Evolutionary conservation across 2,329 filamentous ascomycete species (phyloP).

Genomic region (Alternaria rosae): DNA sequence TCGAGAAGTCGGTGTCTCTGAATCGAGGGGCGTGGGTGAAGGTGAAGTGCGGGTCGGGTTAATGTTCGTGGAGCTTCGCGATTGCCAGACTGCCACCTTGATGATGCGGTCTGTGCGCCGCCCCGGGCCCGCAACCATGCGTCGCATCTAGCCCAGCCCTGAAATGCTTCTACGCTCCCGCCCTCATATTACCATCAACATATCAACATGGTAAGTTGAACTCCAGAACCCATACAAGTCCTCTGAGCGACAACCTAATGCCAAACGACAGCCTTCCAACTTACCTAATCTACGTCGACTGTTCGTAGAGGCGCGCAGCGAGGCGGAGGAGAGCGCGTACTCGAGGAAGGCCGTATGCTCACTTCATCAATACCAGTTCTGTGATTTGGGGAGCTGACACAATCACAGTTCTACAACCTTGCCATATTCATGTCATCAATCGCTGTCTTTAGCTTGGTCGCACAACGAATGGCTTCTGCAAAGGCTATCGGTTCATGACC

Average conservation of each 20-base stretch:
- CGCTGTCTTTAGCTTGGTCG: slow-evolving; percentile 90
- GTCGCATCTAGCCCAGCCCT: slow-evolving; percentile 13
- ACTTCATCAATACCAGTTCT: neutral
- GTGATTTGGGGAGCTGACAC: neutral
- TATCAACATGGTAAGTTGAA: slow-evolving; percentile 27
- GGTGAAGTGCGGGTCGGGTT: slow-evolving; percentile 18
- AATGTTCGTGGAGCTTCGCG: slow-evolving; percentile 31
- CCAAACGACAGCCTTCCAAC: slow-evolving; percentile 66
- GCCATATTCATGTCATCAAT: slow-evolving; percentile 97
- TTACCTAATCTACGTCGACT: slow-evolving; percentile 94
- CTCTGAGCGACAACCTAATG: neutral
- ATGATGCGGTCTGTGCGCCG: slow-evolving; percentile 34
- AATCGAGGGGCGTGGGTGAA: slow-evolving; percentile 12
- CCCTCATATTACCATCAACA: slow-evolving; percentile 8
- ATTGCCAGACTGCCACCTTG: slow-evolving; percentile 42
- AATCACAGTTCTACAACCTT: slow-evolving; percentile 88
- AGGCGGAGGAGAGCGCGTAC: slow-evolving; percentile 92
- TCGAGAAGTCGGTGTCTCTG: neutral
- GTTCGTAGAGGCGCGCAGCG: slow-evolving; percentile 92
- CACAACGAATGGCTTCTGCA: slow-evolving; percentile 74
- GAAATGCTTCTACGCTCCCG: slow-evolving; percentile 14
- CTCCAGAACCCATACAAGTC: neutral
- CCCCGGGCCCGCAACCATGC: neutral
- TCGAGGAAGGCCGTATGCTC: slow-evolving; percentile 84
- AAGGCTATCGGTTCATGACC: slow-evolving; percentile 21